Conservation (phyloP, 2,329 filamentous ascomycete genomes). For the Scedosporium minutisporum region DNA sequence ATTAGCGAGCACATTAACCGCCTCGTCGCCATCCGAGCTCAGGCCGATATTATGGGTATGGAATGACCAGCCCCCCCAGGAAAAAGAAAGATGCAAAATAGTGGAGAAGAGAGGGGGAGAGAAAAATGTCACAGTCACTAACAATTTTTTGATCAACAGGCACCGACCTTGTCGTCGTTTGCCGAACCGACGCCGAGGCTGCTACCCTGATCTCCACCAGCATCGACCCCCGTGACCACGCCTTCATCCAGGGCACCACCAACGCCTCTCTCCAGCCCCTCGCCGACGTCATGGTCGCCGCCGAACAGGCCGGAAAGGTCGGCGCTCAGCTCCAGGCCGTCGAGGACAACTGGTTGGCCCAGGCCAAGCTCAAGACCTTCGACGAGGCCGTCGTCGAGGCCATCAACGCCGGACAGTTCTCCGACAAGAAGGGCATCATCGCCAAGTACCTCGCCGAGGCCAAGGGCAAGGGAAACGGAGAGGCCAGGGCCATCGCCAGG, state of each 20-base stretch:
- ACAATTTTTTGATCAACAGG: conserved; percentile 30
- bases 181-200: conserved; percentile 93
- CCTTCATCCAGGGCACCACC: conserved; percentile 83
- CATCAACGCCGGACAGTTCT: conserved; percentile 59
- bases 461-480: conserved; percentile 77
- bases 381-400: conserved; percentile 78
- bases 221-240: conserved; percentile 90
- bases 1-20: conserved; percentile 98
- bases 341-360: conserved; percentile 76
- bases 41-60: conserved; percentile 94
- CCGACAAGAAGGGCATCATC: conserved; percentile 57
- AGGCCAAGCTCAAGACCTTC: conserved; percentile 80
- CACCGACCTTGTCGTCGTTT: conserved; percentile 78
- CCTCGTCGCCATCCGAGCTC: conserved; percentile 88
- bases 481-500: conserved; percentile 72
- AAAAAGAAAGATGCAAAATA: no score
- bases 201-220: conserved; percentile 94
- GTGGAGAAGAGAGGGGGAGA: background rate
- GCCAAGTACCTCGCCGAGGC: conserved; percentile 55
- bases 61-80: background rate
- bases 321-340: conserved; percentile 79
- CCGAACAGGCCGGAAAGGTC: conserved; percentile 70
- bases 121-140: no score
- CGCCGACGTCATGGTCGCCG: conserved; percentile 81
- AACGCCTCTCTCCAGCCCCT: conserved; percentile 78